phyloP scores from a whole-genome alignment of 192 early-diverging fungal genomes.

The Diversispora eburnea region DNA sequence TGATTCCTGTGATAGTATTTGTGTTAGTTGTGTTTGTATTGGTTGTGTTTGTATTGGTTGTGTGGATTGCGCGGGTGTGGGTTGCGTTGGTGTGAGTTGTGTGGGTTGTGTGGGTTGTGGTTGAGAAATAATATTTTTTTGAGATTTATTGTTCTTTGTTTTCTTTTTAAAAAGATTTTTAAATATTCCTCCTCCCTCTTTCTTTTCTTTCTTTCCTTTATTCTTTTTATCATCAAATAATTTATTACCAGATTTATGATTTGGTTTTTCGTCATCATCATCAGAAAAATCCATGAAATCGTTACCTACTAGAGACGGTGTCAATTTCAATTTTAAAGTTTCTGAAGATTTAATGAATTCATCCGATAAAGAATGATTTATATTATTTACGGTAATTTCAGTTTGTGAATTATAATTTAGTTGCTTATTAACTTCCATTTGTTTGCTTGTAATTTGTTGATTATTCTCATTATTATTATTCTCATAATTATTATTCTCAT shows the following conservation, averaged over 20 bases:
- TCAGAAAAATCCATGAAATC: conserved; percentile 28
- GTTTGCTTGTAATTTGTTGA: no score
- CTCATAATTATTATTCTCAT: no score
- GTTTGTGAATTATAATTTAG: no score
- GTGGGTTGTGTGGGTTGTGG: no score
- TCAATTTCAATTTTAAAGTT: not conserved
- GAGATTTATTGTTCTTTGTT: not conserved
- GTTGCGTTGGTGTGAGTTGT: not conserved
- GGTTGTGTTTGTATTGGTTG: not conserved
- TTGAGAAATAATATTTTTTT: no score
- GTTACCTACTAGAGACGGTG: conserved; percentile 9
- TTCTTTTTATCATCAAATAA: conserved; percentile 32
- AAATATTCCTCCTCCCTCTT: not conserved
- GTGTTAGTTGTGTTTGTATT: not conserved
- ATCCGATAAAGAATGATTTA: not conserved
- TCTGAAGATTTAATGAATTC: not conserved
- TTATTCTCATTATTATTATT: no score
- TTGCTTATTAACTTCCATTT: no score
- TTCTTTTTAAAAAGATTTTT: conserved; percentile 14
- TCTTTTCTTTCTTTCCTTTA: conserved; percentile 35
- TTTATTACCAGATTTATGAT: conserved; percentile 27
- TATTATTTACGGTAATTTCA: not conserved
- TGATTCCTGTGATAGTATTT: not conserved
- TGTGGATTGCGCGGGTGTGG: no score
- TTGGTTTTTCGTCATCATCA: conserved; percentile 7